These are phyloP conservation scores for Diaporthe sp. DNA, from an alignment of 2,329 filamentous ascomycete species.

Conservation along the genomic window DNA sequence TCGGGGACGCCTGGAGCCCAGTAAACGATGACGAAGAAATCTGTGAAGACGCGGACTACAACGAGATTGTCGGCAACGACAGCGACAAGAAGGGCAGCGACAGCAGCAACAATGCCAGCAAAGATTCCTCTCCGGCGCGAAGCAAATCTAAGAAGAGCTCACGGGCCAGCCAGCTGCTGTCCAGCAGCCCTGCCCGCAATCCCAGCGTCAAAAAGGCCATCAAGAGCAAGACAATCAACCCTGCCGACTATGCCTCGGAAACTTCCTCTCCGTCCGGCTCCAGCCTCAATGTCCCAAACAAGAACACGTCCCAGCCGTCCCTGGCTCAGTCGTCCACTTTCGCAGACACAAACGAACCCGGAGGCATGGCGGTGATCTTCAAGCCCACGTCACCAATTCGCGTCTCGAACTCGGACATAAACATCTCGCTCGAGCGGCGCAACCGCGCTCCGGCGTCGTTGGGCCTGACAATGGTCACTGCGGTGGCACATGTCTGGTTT, in stretches of 20 bases:
- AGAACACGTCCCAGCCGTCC: constrained; percentile 33
- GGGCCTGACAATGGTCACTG: constrained; percentile 90
- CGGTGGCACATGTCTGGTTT: constrained; percentile 97
- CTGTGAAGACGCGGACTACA: constrained; percentile 48
- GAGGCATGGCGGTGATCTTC: constrained; percentile 82
- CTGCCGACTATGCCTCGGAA: constrained; percentile 38
- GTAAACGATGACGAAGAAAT: constrained; percentile 49
- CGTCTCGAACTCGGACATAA: constrained; percentile 86
- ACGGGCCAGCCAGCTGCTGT: constrained; percentile 38
- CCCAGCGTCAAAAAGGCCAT: constrained; percentile 37
- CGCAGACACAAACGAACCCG: constrained; percentile 61
- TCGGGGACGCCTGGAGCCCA: constrained; percentile 57
- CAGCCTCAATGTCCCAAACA: constrained; percentile 33
- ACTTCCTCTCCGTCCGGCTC: constrained; percentile 36
- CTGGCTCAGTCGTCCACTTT: constrained; percentile 36
- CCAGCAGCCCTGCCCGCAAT: constrained; percentile 16
- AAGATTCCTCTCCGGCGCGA: constrained; percentile 42
- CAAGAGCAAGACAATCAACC: constrained; percentile 48
- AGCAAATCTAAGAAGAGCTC: constrained; percentile 42
- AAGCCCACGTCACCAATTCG: constrained; percentile 77
- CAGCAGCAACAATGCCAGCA: constrained; percentile 40
- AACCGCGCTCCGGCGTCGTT: constrained; percentile 83
- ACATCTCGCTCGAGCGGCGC: constrained; percentile 88
- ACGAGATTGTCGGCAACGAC: constrained; percentile 30
- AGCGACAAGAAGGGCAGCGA: constrained; percentile 28